Percentiles rank a stretch among this genome's conserved stretches.
Conservation (phyloP, 1,139 yeast species). For the Candida glucosophila region DNA sequence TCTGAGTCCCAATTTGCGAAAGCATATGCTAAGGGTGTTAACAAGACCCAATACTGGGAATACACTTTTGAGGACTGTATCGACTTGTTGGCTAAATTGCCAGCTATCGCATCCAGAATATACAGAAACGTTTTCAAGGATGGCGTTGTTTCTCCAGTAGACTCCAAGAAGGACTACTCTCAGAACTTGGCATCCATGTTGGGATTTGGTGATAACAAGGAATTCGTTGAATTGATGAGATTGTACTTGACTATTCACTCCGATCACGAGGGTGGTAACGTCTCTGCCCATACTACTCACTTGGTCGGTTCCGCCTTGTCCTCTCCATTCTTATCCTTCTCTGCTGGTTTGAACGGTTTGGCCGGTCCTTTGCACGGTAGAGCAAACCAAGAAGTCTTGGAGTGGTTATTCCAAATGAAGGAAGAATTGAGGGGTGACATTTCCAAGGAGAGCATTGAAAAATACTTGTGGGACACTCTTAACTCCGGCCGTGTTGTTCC, state of each 20-base stretch:
- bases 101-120: slow-evolving; percentile 87
- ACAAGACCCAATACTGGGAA: slow-evolving; percentile 87
- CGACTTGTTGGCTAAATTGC: slow-evolving; percentile 84
- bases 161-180: slow-evolving; percentile 79
- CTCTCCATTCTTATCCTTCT: slow-evolving; percentile 84
- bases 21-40: slow-evolving; percentile 84
- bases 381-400: slow-evolving; percentile 96
- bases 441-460: slow-evolving; percentile 70
- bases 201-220: slow-evolving; percentile 73
- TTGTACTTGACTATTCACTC: slow-evolving; percentile 89
- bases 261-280: slow-evolving; percentile 98
- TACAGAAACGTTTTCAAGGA: slow-evolving; percentile 86
- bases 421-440: slow-evolving; percentile 64
- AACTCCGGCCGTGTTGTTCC: slow-evolving; percentile 94
- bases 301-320: slow-evolving; percentile 93
- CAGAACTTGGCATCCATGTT: slow-evolving; percentile 79
- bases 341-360: slow-evolving; percentile 94
- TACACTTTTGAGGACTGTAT: slow-evolving; percentile 86
- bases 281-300: slow-evolving; percentile 95
- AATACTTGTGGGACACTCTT: slow-evolving; percentile 85
- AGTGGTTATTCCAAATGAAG: slow-evolving; percentile 82
- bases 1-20: slow-evolving; percentile 84
- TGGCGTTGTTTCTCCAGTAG: slow-evolving; percentile 69
- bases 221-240: slow-evolving; percentile 86
- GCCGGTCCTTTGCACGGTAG: slow-evolving; percentile 98